Evolutionary conservation across 1,284 basidiomycete species (phyloP).

Genomic region (Boletus smithii): DNA sequence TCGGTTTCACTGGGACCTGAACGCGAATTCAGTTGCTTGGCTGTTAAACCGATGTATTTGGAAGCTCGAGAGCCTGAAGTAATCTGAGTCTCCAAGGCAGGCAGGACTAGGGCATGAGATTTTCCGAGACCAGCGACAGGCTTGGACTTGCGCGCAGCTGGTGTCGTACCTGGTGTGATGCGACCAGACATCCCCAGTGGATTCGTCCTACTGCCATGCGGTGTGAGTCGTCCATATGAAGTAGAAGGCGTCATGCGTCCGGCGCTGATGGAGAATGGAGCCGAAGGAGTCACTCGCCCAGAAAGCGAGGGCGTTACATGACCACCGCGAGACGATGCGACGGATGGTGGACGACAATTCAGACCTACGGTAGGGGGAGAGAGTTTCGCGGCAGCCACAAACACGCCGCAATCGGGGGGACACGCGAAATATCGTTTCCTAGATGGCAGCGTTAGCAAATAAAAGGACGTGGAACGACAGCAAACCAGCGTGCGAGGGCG

Average conservation of each 20-base stretch:
- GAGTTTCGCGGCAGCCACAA: slow-evolving; percentile 80
- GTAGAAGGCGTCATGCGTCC: slow-evolving; percentile 47
- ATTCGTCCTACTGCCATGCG: slow-evolving; percentile 29
- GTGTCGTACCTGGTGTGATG: slow-evolving; percentile 40
- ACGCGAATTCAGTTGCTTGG: slow-evolving; percentile 66
- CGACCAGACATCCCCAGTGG: slow-evolving; percentile 34
- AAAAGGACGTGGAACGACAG: neutral
- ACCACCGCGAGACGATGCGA: slow-evolving; percentile 68
- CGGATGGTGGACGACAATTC: slow-evolving; percentile 69
- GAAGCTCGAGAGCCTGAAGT: slow-evolving; percentile 81
- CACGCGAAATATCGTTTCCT: slow-evolving; percentile 87
- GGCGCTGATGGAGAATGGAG: slow-evolving; percentile 38
- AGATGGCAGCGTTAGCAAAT: slow-evolving; percentile 10
- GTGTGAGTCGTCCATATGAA: slow-evolving; percentile 38
- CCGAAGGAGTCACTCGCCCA: slow-evolving; percentile 46
- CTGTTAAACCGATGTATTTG: slow-evolving; percentile 79
- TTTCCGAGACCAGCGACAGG: slow-evolving; percentile 21
- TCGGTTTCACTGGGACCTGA: slow-evolving; percentile 26
- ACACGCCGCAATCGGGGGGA: slow-evolving; percentile 85
- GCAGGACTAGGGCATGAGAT: slow-evolving; percentile 31
- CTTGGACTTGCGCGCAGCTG: slow-evolving; percentile 34
- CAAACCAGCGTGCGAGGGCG: neutral
- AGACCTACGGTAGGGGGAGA: slow-evolving; percentile 68
- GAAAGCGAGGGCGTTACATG: slow-evolving; percentile 49
- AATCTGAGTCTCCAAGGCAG: slow-evolving; percentile 45